Base-by-base conservation (phyloP, 352 stramenopile species). In the Pythium brachiatum region DNA sequence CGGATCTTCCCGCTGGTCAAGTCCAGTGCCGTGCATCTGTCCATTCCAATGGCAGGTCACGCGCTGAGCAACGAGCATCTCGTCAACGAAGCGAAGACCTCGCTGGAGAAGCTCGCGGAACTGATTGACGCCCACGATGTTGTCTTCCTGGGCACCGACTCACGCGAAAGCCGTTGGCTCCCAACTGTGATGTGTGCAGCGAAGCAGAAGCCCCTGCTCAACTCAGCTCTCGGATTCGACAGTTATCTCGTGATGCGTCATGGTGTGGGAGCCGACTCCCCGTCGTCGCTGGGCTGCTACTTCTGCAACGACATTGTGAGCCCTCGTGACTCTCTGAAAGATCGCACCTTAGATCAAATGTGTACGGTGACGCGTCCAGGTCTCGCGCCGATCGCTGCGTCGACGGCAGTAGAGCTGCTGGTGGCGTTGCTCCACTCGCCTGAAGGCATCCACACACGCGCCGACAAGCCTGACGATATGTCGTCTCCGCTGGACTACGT, bases 251-350 rank as follows among this genome's bases (percentile, higher is more conserved):
- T 99, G 16, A 98, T 99, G 92, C 89, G 97, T 4, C 97, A 99
- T 76, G 97, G 98, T 27, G 67, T 90, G 6, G 53, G 60, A 3
- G 51, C 53, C 0, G 55, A 64, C 3, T 27, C 23, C 26, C 65
- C 52, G 3, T 62, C 62, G 36, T 73, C 68, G 3, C 74, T 99
- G 4, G 97, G 97, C 5, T 99, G 97, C 70, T 99, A 99, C 75
- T 99, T 99, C 73, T 99, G 98, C 78, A 99, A 97, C 60, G 97
- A 99, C 75, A 91, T 99, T 26, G 96, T 99, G 20, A 98, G 97
- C 58, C 97, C 98, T 4, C 91, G 95, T 26, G 98, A 99, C 71
- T 99, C 96, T 25, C 86, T 96, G 23, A 95, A 91, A 23, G 97
- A 99, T 70, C 90, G 97, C 12, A 99, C 97, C 8, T 60, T 99